A percentile compares a stretch with the other conserved stretches of the same genome.
These are phyloP conservation scores for Mortierella polycephala DNA, from an alignment of 371 early-diverging fungal genomes.

Conservation along the genomic window DNA sequence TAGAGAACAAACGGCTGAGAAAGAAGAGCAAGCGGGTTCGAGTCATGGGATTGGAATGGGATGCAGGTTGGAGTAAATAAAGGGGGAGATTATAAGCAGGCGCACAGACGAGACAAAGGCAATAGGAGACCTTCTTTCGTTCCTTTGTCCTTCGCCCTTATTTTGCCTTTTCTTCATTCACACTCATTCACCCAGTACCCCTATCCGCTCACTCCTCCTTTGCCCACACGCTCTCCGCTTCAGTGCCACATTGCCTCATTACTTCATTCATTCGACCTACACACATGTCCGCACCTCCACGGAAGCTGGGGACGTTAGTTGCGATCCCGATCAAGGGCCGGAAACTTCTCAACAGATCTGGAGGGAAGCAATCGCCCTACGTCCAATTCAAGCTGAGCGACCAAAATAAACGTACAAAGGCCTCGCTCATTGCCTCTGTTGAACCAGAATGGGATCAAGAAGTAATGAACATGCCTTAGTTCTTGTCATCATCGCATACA, in stretches of 20 bases:
- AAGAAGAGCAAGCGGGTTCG: too few species aligned
- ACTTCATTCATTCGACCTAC: not conserved
- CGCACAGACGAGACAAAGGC: too few species aligned
- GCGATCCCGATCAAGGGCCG: conserved; percentile 54
- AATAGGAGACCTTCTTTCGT: too few species aligned
- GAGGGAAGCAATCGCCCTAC: conserved; percentile 47
- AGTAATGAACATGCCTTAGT: conserved; percentile 7
- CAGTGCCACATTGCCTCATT: not conserved
- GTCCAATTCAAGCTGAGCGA: conserved; percentile 37
- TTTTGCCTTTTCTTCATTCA: not conserved
- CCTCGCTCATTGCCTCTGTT: conserved; percentile 40
- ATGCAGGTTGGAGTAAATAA: too few species aligned
- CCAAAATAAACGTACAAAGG: conserved; percentile 41
- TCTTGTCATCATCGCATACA: too few species aligned
- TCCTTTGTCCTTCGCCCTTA: conserved; percentile 1
- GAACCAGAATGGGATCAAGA: conserved; percentile 55
- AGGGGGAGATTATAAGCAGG: too few species aligned
- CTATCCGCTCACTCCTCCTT: not conserved
- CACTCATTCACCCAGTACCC: not conserved
- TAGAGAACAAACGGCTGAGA: too few species aligned
- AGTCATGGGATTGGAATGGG: too few species aligned
- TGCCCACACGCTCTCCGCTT: not conserved
- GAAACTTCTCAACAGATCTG: conserved; percentile 38
- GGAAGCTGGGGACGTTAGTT: conserved; percentile 37
- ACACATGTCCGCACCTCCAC: conserved; percentile 2